Evolutionary conservation across 1,284 basidiomycete genomes (phyloP), one percentile per base, ranked within the genome.

Genomic region (Volvariella surrecta): DNA sequence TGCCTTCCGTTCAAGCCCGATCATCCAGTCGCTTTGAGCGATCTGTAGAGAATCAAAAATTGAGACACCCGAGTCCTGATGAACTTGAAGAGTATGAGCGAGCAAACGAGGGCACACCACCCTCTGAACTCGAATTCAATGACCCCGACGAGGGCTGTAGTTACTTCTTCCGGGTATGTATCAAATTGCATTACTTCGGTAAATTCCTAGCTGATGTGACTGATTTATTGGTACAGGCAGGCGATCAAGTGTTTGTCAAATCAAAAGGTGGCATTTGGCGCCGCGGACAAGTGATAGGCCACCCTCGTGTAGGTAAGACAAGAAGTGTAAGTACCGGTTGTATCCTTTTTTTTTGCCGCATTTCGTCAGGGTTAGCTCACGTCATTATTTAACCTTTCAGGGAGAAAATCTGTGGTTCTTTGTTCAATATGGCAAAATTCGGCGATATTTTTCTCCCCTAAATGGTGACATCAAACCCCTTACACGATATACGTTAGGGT

Each of bases 391-490:
- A n/a, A n/a, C n/a, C 24, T 11, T 6, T 28, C 24, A 28, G 24
- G 24, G 24, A 6, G 24, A 28, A 6, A 28, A 28, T 11, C 24
- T 28, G 24, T 28, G 24, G 24, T 28, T 28, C 24, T 28, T 28
- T 28, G 24, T 28, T 11, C 24, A 28, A 28, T 28, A 58, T 34
- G 53, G 60, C 22, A 66, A 67, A 43, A 55, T 78, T 28, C 70
- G 76, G 35, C 76, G 74, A 52, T 71, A 71, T 50, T 72, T 76
- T 50, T 68, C 77, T 3, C 79, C 79, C 4, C 57, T 78, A 45
- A 73, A 79, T 43, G 79, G 77, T 24, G 76, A 79, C 47, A 70
- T 82, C 48, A 82, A 81, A 54, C 78, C 78, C 4, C 68, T 82
- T 53, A 69, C 54, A 28, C 24, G 6, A 28, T 28, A 1, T 39